Conservation (phyloP, 176 grass and related monocot species). For the Cenchrus fungigraminus region DNA sequence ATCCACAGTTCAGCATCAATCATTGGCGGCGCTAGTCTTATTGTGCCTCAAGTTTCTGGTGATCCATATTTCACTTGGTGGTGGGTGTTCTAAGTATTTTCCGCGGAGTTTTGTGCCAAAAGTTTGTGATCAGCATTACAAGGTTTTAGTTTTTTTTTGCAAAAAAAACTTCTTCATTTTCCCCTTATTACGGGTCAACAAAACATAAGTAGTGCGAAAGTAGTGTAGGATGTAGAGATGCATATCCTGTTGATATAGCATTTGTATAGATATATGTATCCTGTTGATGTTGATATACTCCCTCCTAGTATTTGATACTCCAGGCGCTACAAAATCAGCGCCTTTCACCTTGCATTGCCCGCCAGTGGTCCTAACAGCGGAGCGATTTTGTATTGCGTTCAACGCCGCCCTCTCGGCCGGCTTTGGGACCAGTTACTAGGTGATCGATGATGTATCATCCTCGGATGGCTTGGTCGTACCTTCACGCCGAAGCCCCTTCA, state of each 20-base stretch:
- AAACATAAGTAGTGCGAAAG: not conserved
- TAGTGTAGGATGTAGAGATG: not conserved
- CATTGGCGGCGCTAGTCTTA: not conserved
- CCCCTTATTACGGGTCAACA: not conserved
- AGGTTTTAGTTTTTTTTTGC: not conserved
- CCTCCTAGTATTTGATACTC: too few relatives aligned
- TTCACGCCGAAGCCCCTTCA: slow-evolving; percentile 16
- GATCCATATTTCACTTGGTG: too few relatives aligned
- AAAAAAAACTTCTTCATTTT: not conserved
- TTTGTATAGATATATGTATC: not conserved
- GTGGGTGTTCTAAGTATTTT: too few relatives aligned
- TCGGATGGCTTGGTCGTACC: slow-evolving; percentile 27
- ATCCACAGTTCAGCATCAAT: not conserved
- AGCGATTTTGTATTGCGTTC: slow-evolving; percentile 40
- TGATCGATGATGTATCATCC: not conserved
- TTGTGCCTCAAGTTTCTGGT: too few relatives aligned
- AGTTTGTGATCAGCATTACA: not conserved
- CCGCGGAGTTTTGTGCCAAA: not conserved
- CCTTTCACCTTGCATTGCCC: not conserved
- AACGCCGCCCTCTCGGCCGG: slow-evolving; percentile 28
- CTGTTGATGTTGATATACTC: not conserved
- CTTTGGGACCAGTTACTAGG: slow-evolving; percentile 16
- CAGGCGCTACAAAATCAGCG: slow-evolving; percentile 10
- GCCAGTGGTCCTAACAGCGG: not conserved
- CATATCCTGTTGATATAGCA: not conserved